Conservation (phyloP, 164 flowering plant species). For the Annona cherimola region DNA sequence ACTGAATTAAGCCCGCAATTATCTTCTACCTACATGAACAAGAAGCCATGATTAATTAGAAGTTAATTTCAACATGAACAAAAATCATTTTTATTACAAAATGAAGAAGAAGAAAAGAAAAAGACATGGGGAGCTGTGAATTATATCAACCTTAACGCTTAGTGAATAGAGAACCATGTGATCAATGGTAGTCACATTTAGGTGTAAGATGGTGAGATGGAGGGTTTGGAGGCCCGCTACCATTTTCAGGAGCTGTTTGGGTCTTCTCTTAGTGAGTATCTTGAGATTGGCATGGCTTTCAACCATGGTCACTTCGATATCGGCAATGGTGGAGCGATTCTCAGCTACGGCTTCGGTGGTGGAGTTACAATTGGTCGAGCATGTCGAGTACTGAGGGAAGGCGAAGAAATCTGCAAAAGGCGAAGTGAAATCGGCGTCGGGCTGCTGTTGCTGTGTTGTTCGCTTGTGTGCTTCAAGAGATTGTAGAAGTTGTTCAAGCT, state of each 20-base stretch:
- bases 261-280: constrained; percentile 49
- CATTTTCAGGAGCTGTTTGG: constrained; percentile 61
- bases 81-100: too few species aligned
- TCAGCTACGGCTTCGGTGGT: constrained; percentile 11
- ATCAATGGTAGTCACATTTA: constrained; percentile 64
- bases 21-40: constrained; percentile 54
- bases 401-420: constrained; percentile 63
- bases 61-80: background rate
- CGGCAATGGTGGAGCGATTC: constrained; percentile 35
- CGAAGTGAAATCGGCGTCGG: constrained; percentile 10
- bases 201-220: constrained; percentile 62
- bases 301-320: constrained; percentile 81
- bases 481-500: constrained; percentile 75
- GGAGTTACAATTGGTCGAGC: constrained; percentile 11
- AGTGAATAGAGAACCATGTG: constrained; percentile 63
- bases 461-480: constrained; percentile 41
- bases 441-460: constrained; percentile 12
- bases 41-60: background rate
- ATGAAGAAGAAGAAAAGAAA: background rate
- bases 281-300: constrained; percentile 84
- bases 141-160: constrained; percentile 57
- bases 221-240: constrained; percentile 56
- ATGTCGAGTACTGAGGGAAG: constrained; percentile 50
- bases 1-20: constrained; percentile 55
- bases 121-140: background rate